A percentile compares a stretch with the other conserved stretches of the same genome.
Evolutionary conservation across 352 stramenopile species (phyloP).

Genomic region (Pythium aristosporum): DNA sequence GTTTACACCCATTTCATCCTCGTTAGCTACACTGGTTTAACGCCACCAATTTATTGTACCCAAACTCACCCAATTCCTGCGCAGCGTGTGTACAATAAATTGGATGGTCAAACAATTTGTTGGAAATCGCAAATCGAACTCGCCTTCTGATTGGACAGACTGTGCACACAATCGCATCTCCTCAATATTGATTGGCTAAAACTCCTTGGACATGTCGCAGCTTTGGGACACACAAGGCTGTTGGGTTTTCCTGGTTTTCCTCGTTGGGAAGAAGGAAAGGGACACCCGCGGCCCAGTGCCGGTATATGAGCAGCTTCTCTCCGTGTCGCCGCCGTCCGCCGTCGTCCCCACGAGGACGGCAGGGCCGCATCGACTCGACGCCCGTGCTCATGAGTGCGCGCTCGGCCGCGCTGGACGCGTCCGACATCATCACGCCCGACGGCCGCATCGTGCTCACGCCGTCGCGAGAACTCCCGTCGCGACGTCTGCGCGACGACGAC

Average conservation of each 20-base stretch:
- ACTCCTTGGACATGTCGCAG: not conserved
- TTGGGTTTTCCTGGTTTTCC: not conserved
- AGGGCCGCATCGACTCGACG: conserved; percentile 25
- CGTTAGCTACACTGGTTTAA: not conserved
- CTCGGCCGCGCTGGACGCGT: conserved; percentile 17
- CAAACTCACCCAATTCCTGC: no score
- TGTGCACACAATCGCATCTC: not conserved
- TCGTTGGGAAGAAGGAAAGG: not conserved
- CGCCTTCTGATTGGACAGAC: not conserved
- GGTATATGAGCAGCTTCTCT: conserved; percentile 20
- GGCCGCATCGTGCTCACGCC: conserved; percentile 30
- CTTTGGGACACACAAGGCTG: not conserved
- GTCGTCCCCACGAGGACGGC: not conserved
- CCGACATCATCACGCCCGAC: conserved; percentile 28
- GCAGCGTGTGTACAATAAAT: conserved; percentile 12
- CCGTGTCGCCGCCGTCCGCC: conserved; percentile 14
- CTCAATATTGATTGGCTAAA: not conserved
- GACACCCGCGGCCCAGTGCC: not conserved
- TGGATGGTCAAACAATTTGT: conserved; percentile 5
- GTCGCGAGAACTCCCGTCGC: conserved; percentile 6
- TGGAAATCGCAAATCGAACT: not conserved
- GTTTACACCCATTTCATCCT: not conserved
- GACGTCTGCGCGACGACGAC: conserved; percentile 3
- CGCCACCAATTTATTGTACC: no score
- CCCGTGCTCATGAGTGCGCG: conserved; percentile 31